phyloP scores from a whole-genome alignment of 1,284 basidiomycete genomes.

The Laetiporus sulphureus region DNA sequence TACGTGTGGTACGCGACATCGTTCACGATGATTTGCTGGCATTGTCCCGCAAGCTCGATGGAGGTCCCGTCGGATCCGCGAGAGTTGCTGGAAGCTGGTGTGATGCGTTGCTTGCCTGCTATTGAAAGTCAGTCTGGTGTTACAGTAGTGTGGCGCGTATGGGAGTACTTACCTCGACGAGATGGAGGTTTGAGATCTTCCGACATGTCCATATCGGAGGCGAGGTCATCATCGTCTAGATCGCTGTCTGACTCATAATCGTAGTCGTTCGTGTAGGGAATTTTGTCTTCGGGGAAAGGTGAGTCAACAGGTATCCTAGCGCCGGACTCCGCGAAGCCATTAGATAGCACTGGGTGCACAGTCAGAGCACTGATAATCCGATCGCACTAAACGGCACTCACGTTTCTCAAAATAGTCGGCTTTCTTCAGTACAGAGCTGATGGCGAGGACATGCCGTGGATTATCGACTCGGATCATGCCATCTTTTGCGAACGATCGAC shows the following conservation, averaged over 20 bases:
- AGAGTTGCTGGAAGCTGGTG: too few species aligned
- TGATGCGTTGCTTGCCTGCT: too few species aligned
- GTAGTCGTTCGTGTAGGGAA: conserved; percentile 13
- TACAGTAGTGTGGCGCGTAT: too few species aligned
- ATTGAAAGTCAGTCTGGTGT: too few species aligned
- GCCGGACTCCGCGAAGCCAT: conserved; percentile 17
- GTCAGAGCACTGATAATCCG: not conserved
- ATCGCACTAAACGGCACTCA: conserved; percentile 4
- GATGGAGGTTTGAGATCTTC: not conserved
- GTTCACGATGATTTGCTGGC: conserved; percentile 14
- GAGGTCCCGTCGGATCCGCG: too few species aligned
- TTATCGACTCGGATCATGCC: conserved; percentile 10
- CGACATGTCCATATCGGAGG: too few species aligned
- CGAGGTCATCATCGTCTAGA: conserved; percentile 19
- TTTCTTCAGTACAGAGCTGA: conserved; percentile 14
- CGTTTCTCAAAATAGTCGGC: conserved; percentile 18
- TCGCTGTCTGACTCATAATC: conserved; percentile 24
- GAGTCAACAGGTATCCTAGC: conserved; percentile 4
- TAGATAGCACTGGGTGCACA: conserved; percentile 12
- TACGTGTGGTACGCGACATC: conserved; percentile 18
- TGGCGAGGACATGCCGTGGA: conserved; percentile 14
- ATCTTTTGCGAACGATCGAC: conserved; percentile 6
- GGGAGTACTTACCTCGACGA: too few species aligned
- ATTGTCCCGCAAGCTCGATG: conserved; percentile 1
- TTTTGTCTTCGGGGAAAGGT: conserved; percentile 5